A percentile compares a stretch with the other conserved stretches of the same genome.
These are phyloP conservation scores for Fusarium sp. DNA, from an alignment of 2,329 filamentous ascomycete species.

Conservation along the genomic window DNA sequence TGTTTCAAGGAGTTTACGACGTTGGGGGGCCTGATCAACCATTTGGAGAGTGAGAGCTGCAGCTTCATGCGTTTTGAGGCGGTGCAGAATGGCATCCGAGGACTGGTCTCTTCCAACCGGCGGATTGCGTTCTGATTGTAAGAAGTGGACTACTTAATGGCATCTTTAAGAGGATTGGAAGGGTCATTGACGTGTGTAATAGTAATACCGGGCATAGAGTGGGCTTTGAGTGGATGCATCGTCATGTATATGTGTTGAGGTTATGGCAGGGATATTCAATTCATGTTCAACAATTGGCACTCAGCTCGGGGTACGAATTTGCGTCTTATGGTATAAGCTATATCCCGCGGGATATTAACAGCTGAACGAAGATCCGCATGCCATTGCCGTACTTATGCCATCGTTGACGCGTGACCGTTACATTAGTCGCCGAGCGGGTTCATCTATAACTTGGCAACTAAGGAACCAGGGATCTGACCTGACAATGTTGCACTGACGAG, in stretches of 20 bases:
- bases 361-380: background rate
- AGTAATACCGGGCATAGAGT: background rate
- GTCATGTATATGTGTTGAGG: background rate
- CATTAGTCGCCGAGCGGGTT: background rate
- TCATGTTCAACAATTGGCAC: background rate
- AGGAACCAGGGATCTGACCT: background rate
- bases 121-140: conserved; percentile 13
- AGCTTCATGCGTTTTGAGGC: conserved; percentile 51
- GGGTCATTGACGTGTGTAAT: background rate
- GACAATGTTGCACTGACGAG: background rate
- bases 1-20: conserved; percentile 53
- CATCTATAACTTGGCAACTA: background rate
- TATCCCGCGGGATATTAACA: background rate
- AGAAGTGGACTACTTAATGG: no score
- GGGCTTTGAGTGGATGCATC: background rate
- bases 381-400: background rate
- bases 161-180: background rate
- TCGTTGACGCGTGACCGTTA: background rate
- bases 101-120: conserved; percentile 20
- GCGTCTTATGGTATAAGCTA: background rate
- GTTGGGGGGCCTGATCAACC: conserved; percentile 53
- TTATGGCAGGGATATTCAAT: background rate
- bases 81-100: conserved; percentile 47
- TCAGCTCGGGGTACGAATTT: no score
- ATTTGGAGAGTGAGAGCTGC: conserved; percentile 57